phyloP scores from a whole-genome alignment of 352 stramenopile genomes.

The Globisporangium uncinulatum region DNA sequence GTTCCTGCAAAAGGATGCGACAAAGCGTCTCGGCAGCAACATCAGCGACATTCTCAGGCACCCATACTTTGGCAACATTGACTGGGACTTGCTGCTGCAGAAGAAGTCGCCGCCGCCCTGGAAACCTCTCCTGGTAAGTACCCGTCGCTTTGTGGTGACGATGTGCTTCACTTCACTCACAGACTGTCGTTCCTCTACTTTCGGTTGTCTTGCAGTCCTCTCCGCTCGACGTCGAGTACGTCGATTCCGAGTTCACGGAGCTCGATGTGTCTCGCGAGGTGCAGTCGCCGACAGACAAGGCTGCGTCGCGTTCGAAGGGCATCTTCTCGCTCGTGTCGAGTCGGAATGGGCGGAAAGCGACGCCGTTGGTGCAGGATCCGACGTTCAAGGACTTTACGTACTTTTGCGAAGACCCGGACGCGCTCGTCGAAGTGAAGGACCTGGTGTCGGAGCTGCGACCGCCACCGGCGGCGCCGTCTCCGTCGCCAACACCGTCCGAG shows the following conservation, averaged over 20 bases:
- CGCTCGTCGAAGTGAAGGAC: constrained; percentile 76
- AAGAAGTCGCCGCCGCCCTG: constrained; percentile 82
- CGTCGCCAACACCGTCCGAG: constrained; percentile 31
- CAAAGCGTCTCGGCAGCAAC: constrained; percentile 81
- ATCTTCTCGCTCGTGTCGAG: constrained; percentile 80
- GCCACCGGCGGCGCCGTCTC: constrained; percentile 4
- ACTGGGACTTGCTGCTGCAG: constrained; percentile 83
- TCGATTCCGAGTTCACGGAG: constrained; percentile 84
- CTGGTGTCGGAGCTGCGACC: constrained; percentile 73
- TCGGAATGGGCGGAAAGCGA: constrained; percentile 55
- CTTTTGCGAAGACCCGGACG: constrained; percentile 84
- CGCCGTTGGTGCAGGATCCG: constrained; percentile 76
- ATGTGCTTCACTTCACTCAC: neutral
- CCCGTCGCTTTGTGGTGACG: neutral
- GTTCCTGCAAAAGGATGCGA: constrained; percentile 85
- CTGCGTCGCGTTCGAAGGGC: constrained; percentile 61
- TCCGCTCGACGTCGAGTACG: constrained; percentile 80
- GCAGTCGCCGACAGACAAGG: constrained; percentile 81
- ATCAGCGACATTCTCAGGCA: constrained; percentile 86
- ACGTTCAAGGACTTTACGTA: constrained; percentile 90
- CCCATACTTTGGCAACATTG: constrained; percentile 70
- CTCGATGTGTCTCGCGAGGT: constrained; percentile 78
- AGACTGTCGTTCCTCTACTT: neutral
- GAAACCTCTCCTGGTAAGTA: constrained; percentile 68
- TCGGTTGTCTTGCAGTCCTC: constrained; percentile 33